Percentiles rank a stretch among this genome's conserved stretches.
phyloP scores from a whole-genome alignment of 176 grass and related monocot genomes.

The Miscanthus lutarioriparius region DNA sequence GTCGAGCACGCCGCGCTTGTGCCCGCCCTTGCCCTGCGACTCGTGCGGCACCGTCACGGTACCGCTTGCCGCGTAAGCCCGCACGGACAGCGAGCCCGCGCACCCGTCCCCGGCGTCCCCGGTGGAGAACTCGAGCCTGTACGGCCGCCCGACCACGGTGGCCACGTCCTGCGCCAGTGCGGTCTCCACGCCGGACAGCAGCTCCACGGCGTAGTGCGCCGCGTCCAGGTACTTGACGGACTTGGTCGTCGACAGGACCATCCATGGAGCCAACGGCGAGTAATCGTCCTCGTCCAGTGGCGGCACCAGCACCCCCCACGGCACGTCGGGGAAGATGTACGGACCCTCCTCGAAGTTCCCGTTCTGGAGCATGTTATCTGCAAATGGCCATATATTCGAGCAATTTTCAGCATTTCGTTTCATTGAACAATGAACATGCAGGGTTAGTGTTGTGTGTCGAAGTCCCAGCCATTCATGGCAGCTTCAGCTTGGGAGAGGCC shows the following conservation, averaged over 20 bases:
- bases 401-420: neutral
- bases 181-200: constrained; percentile 51
- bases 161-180: constrained; percentile 55
- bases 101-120: constrained; percentile 60
- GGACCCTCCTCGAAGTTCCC: constrained; percentile 70
- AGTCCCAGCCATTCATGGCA: too few species aligned
- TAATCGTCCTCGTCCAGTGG: constrained; percentile 57
- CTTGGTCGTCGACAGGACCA: constrained; percentile 52
- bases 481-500: too few species aligned
- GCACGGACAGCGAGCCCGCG: constrained; percentile 42
- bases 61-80: constrained; percentile 38
- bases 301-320: constrained; percentile 63
- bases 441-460: too few species aligned
- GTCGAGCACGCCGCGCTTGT: constrained; percentile 45
- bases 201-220: constrained; percentile 62
- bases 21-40: constrained; percentile 39
- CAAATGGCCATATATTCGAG: too few species aligned
- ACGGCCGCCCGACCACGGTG: constrained; percentile 42
- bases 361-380: constrained; percentile 61
- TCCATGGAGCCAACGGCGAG: constrained; percentile 56
- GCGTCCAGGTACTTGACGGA: constrained; percentile 64
- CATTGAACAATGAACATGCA: neutral
- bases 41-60: constrained; percentile 45
- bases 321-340: constrained; percentile 40
- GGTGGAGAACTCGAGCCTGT: constrained; percentile 50